Base-by-base conservation (phyloP, 345 rosid species). In the Garcia nutans region DNA sequence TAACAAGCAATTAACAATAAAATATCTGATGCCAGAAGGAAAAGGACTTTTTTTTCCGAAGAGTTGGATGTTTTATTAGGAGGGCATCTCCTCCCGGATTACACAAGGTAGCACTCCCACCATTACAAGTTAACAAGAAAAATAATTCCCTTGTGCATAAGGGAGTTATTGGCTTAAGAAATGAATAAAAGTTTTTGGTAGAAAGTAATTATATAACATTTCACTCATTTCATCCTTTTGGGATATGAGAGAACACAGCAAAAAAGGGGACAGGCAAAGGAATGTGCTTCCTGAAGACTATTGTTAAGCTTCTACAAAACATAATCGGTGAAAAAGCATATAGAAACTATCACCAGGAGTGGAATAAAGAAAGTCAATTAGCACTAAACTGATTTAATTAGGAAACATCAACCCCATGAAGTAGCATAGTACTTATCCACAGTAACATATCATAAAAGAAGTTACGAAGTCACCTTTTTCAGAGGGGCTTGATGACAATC, bases 401-500 rank as follows among this genome's bases (percentile, higher is more conserved):
- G 52, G 3, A 68, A 66, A 75, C 55, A 75, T 20, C 33, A 49
- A 44, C 52, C 11, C n/a, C 54, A 76, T 23, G 50, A 22, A 60
- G 66, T 7, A 68, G 59, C 57, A 68, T 17, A 33, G 12, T 44
- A 37, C 17, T 60, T 60, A 49, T 23, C 19, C 5, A 42, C 10
- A 37, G 37, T 58, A 10, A 68, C 44, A 69, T 24, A 54, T 28
- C n/a, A 62, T 22, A 70, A 62, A 33, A 84, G 68, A 76, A 26
- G 60, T 66, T 66, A 28, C 17, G 16, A 65, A 59, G 44, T 57
- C 49, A 93, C 98, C 98, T 85, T 90, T 92, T 79, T 92, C 96
- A 20, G 95, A 81, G 72, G 99, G 97, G 68, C 88, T 83, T 71
- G 92, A 80, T 23, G 98, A 93, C 82, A 93, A 78, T 63, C 96